Percentiles rank a stretch among this genome's conserved stretches.
phyloP scores from a whole-genome alignment of 2,329 filamentous ascomycete genomes.

The Pseudodiploospora longispora region DNA sequence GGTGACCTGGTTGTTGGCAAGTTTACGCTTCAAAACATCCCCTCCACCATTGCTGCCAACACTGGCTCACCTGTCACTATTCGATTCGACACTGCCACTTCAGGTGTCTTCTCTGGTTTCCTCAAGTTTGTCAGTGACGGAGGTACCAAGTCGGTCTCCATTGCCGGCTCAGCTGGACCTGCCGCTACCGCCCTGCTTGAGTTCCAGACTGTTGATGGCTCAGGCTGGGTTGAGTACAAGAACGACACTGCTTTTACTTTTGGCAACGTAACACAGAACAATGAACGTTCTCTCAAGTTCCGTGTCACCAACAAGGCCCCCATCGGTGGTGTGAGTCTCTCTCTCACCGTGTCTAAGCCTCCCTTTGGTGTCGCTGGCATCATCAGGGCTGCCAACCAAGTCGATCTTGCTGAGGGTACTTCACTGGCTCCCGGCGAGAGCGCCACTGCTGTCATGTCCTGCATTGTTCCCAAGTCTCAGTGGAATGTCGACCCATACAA shows the following conservation, averaged over 20 bases:
- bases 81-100: conserved; percentile 36
- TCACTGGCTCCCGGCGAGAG: conserved; percentile 40
- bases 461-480: conserved; percentile 47
- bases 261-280: conserved; percentile 47
- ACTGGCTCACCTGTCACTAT: conserved; percentile 32
- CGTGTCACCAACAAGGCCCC: conserved; percentile 45
- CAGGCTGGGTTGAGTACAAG: conserved; percentile 40
- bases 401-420: conserved; percentile 51
- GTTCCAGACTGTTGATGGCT: conserved; percentile 45
- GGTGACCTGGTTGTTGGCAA: conserved; percentile 33
- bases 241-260: conserved; percentile 40
- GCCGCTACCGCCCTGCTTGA: conserved; percentile 42
- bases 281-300: conserved; percentile 37
- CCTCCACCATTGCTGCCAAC: conserved; percentile 33
- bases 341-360: conserved; percentile 52
- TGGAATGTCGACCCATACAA: conserved; percentile 46
- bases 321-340: conserved; percentile 36
- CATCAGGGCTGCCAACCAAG: conserved; percentile 44
- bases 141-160: conserved; percentile 38
- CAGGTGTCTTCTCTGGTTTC: conserved; percentile 42
- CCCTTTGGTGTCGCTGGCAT: conserved; percentile 48
- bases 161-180: conserved; percentile 41
- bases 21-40: conserved; percentile 41
- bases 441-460: conserved; percentile 44
- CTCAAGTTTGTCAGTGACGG: conserved; percentile 39